These are phyloP conservation scores for Hypoxylon lenormandii DNA, from an alignment of 495 filamentous ascomycete species.

Conservation along the genomic window DNA sequence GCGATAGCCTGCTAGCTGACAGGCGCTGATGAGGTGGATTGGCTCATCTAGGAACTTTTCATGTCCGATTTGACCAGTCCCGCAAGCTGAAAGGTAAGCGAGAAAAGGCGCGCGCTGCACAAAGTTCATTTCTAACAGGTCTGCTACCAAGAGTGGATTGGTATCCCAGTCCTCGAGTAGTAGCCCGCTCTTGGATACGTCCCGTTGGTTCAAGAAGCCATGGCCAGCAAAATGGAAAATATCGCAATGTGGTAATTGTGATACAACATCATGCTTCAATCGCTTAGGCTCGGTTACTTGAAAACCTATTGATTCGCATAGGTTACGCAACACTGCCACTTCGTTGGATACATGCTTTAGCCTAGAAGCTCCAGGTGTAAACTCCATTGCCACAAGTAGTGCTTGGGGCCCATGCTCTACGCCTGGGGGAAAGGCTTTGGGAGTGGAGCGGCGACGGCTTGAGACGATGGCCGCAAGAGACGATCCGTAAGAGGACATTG, in stretches of 20 bases:
- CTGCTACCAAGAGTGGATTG: constrained; percentile 42
- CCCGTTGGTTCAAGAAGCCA: constrained; percentile 13
- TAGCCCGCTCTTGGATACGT: constrained; percentile 45
- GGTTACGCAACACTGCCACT: too few species aligned
- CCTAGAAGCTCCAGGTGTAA: too few species aligned
- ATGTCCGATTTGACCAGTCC: constrained; percentile 42
- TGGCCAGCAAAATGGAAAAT: constrained; percentile 50
- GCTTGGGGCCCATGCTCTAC: too few species aligned
- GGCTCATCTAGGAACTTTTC: constrained; percentile 49
- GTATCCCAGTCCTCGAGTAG: constrained; percentile 15
- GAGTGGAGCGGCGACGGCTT: too few species aligned
- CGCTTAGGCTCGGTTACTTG: too few species aligned
- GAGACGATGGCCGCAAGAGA: too few species aligned
- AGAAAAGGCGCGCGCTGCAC: constrained; percentile 33
- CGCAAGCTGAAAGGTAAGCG: constrained; percentile 48
- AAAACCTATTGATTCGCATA: too few species aligned
- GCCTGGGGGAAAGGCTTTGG: too few species aligned
- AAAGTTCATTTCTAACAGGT: constrained; percentile 37
- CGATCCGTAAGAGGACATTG: too few species aligned
- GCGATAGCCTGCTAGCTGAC: constrained; percentile 55
- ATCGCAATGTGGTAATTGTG: neutral
- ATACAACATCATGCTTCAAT: too few species aligned
- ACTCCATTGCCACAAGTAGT: too few species aligned
- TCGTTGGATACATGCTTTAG: too few species aligned
- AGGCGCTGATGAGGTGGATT: constrained; percentile 53